Conservation (phyloP, 2,329 filamentous ascomycete genomes). For the Grosmannia clavigera region DNA sequence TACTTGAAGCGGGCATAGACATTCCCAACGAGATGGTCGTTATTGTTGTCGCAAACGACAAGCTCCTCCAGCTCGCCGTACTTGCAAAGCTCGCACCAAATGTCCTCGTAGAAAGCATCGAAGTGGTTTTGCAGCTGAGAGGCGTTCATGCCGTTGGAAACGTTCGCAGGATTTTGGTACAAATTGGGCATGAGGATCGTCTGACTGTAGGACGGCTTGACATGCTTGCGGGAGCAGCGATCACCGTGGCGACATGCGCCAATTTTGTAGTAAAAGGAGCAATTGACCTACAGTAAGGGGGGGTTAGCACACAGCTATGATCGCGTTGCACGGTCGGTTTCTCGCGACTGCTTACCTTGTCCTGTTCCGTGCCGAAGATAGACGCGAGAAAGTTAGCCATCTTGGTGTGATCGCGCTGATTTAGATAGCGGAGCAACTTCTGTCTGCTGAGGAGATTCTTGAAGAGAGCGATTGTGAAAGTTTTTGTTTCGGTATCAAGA, state of each 20-base stretch:
- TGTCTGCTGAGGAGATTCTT: background rate
- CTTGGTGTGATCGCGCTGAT: conserved; percentile 11
- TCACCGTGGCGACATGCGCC: conserved; percentile 97
- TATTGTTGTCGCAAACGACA: conserved; percentile 98
- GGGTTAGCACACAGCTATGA: background rate
- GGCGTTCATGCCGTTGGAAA: conserved; percentile 92
- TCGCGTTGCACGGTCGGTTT: background rate
- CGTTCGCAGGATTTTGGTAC: conserved; percentile 97
- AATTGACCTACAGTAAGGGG: conserved; percentile 56
- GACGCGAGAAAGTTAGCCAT: conserved; percentile 99
- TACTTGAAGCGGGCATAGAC: conserved; percentile 99
- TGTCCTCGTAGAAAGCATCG: conserved; percentile 98
- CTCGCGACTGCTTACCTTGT: conserved; percentile 45
- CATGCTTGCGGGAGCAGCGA: conserved; percentile 94
- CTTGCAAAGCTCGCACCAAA: conserved; percentile 99
- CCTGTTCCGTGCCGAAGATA: conserved; percentile 98
- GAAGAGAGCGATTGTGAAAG: background rate
- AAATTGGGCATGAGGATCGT: conserved; percentile 97
- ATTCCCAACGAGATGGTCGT: conserved; percentile 97
- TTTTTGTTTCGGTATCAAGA: background rate
- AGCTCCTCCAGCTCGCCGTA: conserved; percentile 96
- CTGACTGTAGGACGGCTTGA: conserved; percentile 96
- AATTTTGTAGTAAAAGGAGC: conserved; percentile 99
- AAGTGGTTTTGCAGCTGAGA: conserved; percentile 98
- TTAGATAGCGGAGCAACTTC: background rate